Evolutionary conservation across 306 rosid species (phyloP).

Genomic region (Malus domestica): ASM211411v1 NC_041795.1:12823001-12823500

Average conservation of each 20-base stretch:
- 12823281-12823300: slow-evolving; percentile 55
- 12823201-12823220: not conserved
- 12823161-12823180: not conserved
- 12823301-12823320: slow-evolving; percentile 14
- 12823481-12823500: slow-evolving; percentile 15
- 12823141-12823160: not conserved
- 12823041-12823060: no score
- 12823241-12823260: slow-evolving; percentile 98
- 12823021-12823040: no score
- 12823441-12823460: not conserved
- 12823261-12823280: slow-evolving; percentile 56
- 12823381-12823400: slow-evolving; percentile 31
- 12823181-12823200: not conserved
- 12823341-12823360: slow-evolving; percentile 12
- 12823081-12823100: not conserved
- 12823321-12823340: slow-evolving; percentile 47
- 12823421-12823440: slow-evolving; percentile 15
- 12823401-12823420: slow-evolving; percentile 21
- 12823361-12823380: slow-evolving; percentile 43
- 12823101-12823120: not conserved
- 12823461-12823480: slow-evolving; percentile 28
- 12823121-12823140: not conserved
- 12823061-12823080: not conserved
- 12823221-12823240: not conserved
- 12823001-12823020: no score